phyloP scores from a whole-genome alignment of 371 early-diverging fungal genomes.

The Rhizopus microsporus region DNA sequence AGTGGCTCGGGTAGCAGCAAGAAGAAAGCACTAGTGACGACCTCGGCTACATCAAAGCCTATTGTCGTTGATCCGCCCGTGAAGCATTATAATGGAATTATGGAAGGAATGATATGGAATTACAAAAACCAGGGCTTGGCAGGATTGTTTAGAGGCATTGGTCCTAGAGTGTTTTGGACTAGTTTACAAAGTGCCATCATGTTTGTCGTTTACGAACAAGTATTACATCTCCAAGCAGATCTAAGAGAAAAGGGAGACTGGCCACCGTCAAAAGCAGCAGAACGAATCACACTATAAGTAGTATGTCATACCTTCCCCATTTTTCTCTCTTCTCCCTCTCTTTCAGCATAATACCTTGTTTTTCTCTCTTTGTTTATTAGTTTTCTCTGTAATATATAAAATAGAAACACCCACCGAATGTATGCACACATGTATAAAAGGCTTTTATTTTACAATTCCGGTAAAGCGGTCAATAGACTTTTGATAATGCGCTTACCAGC shows the following conservation, averaged over 20 bases:
- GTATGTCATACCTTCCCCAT: neutral
- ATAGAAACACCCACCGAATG: neutral
- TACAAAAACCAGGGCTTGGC: conserved; percentile 62
- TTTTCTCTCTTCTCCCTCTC: neutral
- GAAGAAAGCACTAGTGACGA: conserved; percentile 21
- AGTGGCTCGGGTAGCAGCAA: conserved; percentile 8
- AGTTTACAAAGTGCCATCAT: conserved; percentile 67
- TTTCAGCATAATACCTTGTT: neutral
- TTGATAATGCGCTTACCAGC: conserved; percentile 72
- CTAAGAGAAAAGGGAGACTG: conserved; percentile 39
- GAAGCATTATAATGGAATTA: conserved; percentile 65
- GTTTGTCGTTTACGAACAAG: conserved; percentile 73
- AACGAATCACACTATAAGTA: neutral
- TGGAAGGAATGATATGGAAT: conserved; percentile 65
- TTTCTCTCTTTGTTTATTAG: conserved; percentile 1
- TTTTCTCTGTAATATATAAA: neutral
- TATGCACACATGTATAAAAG: neutral
- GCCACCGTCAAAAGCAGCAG: conserved; percentile 34
- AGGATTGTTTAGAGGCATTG: conserved; percentile 67
- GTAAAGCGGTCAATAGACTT: conserved; percentile 24
- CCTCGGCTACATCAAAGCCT: conserved; percentile 12
- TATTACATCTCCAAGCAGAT: conserved; percentile 47
- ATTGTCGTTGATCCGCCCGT: conserved; percentile 14
- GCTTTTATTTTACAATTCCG: conserved; percentile 8
- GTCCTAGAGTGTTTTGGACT: conserved; percentile 70